Evolutionary conservation across 139 green algal genomes (phyloP), one percentile per base, ranked within the genome.

Genomic region (Astrephomene gubernaculifera): DNA sequence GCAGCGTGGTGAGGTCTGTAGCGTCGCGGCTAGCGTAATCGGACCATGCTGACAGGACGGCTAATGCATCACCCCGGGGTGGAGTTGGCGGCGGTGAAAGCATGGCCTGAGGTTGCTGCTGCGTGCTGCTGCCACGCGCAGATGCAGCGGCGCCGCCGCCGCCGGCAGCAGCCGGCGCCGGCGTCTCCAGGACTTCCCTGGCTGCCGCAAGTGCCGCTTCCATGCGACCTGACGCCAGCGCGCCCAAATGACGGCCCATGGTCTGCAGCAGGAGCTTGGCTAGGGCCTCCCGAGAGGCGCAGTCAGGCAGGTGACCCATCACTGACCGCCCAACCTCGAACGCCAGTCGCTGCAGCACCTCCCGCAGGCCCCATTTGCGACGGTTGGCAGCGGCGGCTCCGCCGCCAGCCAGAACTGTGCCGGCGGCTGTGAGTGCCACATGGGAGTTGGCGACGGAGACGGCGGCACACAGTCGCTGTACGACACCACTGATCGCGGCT

Each of bases 241-340:
- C 65, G 1, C 87, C 87, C 19, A 90, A 35, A 61, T 90, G 82
- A 0, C 73, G 52, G 0, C 81, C 87, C 68, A 87, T 87, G 52
- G 71, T 71, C 19, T 87, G 73, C 38, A 90, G 57, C 69, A 87
- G 72, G 44, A 90, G 57, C 41, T 86, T 81, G 33, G 53, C 60
- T 2, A 90, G 76, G 10, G 82, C 69, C 54, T 81, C 82, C 31
- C 45, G 54, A 19, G 53, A 43, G 2, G 24, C 65, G 19, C 71
- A 27, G 2, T 71, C 54, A 0, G 31, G 49, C 33, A 88, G n/a
- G 31, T 79, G 64, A 9, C 76, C 76, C 41, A 64, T 69, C 31
- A 87, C 72, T 21, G 78, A 41, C 1, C 81, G 75, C 4, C 87
- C 87, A 35, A 86, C 63, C 57, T 90, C 82, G 29, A 88, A 84